Percentiles rank a stretch among this genome's conserved stretches.
These are phyloP conservation scores for Fusarium redolens DNA, from an alignment of 2,329 filamentous ascomycete species.

Conservation along the genomic window DNA sequence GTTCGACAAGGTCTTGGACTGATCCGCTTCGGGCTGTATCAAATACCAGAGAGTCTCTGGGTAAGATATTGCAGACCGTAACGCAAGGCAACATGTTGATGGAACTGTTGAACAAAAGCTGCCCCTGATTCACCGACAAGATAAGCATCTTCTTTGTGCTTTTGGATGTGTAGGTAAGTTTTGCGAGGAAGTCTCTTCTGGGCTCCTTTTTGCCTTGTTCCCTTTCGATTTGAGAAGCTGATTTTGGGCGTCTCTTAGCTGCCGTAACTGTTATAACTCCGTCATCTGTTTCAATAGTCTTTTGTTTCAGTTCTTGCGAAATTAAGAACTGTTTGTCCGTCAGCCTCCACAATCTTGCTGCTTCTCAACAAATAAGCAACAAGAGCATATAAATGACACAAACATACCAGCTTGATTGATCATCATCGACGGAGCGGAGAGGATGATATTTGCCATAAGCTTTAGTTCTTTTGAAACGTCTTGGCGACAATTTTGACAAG, in stretches of 20 bases:
- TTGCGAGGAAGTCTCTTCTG: background rate
- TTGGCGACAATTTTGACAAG: fast-evolving
- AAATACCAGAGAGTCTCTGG: fast-evolving
- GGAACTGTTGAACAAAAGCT: fast-evolving
- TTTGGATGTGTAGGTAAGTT: background rate
- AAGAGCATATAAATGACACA: too few relatives aligned
- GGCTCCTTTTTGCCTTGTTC: fast-evolving
- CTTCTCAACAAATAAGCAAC: too few relatives aligned
- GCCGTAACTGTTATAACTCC: fast-evolving
- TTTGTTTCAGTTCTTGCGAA: background rate
- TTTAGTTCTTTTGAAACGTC: background rate
- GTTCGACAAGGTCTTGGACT: background rate
- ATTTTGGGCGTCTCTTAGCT: background rate
- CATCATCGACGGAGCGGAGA: background rate
- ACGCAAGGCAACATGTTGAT: fast-evolving
- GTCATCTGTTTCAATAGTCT: fast-evolving
- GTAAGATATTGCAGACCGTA: fast-evolving
- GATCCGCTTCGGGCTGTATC: fast-evolving
- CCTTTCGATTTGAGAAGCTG: fast-evolving
- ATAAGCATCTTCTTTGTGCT: background rate
- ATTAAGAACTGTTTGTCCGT: background rate
- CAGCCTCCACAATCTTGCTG: too few relatives aligned
- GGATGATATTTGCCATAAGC: background rate
- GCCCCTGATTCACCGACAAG: fast-evolving
- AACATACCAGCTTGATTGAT: background rate